Percentiles rank a stretch among this genome's conserved stretches.
These are phyloP conservation scores for Claviceps monticola DNA, from an alignment of 2,329 filamentous ascomycete species.

Conservation along the genomic window DNA sequence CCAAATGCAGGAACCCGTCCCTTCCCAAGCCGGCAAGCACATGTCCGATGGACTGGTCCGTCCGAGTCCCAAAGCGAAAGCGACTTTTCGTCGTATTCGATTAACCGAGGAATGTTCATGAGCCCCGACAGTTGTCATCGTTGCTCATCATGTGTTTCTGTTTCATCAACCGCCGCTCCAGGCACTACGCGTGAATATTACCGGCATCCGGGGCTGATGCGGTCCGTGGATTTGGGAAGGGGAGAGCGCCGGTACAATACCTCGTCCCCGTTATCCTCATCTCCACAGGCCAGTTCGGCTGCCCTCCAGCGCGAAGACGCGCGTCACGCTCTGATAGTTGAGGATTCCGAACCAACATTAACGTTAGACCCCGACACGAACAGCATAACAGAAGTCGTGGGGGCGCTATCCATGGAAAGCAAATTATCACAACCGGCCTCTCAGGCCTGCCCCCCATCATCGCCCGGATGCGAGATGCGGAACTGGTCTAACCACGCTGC, in stretches of 20 bases:
- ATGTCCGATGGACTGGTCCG: constrained; percentile 26
- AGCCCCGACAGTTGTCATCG: constrained; percentile 52
- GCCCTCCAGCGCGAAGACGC: constrained; percentile 30
- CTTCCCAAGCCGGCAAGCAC: constrained; percentile 23
- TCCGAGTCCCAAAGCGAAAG: constrained; percentile 27
- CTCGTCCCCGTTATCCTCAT: constrained; percentile 26
- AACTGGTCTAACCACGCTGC: constrained; percentile 17
- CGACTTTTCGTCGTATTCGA: constrained; percentile 43
- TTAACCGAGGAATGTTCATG: constrained; percentile 46
- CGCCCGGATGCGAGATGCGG: constrained; percentile 24
- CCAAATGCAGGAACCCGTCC: constrained; percentile 21
- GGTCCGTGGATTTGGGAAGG: constrained; percentile 27
- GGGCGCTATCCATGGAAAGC: background rate
- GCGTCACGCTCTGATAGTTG: constrained; percentile 15
- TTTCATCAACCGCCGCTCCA: constrained; percentile 34
- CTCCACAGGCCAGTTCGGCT: constrained; percentile 17
- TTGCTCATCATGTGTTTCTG: constrained; percentile 42
- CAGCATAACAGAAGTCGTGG: background rate
- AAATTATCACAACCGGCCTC: constrained; percentile 5
- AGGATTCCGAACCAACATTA: background rate
- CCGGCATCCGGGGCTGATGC: constrained; percentile 31
- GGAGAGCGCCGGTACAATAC: constrained; percentile 15
- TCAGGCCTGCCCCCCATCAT: constrained; percentile 31
- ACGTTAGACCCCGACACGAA: background rate
- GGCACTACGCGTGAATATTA: constrained; percentile 38